Evolutionary conservation across 129 eudicot genomes (phyloP), one percentile per base, ranked within the genome.

Genomic region (Lactuca sativa): DNA sequence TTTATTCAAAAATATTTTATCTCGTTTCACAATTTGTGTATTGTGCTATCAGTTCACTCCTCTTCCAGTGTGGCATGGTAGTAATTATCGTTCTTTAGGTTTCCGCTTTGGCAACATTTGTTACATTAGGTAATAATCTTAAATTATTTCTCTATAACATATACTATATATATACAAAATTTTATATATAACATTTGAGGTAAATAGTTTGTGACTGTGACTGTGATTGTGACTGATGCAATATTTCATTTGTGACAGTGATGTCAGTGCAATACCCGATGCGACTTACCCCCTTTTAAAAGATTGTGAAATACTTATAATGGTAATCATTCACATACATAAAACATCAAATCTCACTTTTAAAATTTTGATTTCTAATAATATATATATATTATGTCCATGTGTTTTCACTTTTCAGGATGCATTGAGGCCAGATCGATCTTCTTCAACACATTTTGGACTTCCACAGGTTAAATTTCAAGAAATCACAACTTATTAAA

Each of bases 11-110:
- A 43, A 8, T 43, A 7, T 43, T 43, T 43, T 43, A 43, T 43
- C 8, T 43, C 7, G 1, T 43, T 43, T 3, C 49, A 11, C 8
- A 43, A 49, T 44, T 37, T 67, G 30, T 53, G 44, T 62, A 6
- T 61, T 64, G 78, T 74, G 78, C 58, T 58, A 66, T 59, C 78
- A 93, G 99, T 53, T 93, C 64, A 90, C 91, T 76, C 99, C 99
- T 5, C 71, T 93, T 75, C 99, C 99, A 21, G 99, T 93, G 75
- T 93, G 99, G 99, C 99, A 90, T 69, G 99, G 99, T 9, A 80
- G 76, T 67, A 86, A 81, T 49, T 93, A 90, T 62, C 96, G 93
- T 15, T 93, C 99, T 49, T 77, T 93, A 70, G 99, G 99, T 47
- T 93, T 87, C 76, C 97, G 97, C 49, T 93, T 93, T 83, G 99